Base-by-base conservation (phyloP, 2,329 filamentous ascomycete species). In the Colletotrichum truncatum region DNA sequence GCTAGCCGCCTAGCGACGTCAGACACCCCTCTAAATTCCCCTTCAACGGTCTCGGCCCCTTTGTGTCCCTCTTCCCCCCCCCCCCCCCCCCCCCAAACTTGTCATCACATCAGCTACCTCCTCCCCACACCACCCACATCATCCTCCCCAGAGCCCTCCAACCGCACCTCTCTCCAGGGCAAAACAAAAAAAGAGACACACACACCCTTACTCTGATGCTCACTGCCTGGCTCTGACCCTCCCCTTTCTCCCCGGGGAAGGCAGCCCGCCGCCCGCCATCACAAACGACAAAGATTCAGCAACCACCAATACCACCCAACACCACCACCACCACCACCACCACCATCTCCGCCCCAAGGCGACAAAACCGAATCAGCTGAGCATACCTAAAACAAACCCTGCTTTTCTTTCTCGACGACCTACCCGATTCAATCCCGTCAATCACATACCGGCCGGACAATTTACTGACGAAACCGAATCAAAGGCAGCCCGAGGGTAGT, bases 351-450 rank as follows among this genome's bases (percentile, higher is more conserved):
- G n/a, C n/a, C n/a, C n/a, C n/a, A n/a, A n/a, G n/a, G n/a, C n/a
- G n/a, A n/a, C n/a, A 36, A 53, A 39, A 25, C 32, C 18, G 28
- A 18, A 43, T 58, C 60, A 59, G 53, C 60, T 63, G 59, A 58
- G 59, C 59, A 49, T 23, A 34, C 52, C 52, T 55, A 36, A 57
- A 49, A 63, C 52, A 57, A 43, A 32, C 14, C 57, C 26, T 36
- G 34, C 23, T 21, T 38, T 14, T 41, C n/a, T 30, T n/a, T 26
- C 21, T 36, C n/a, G n/a, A n/a, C 28, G n/a, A 34, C 36, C 46
- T 28, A 30, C n/a, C 26, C 5, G 4, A 16, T 16, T 49, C 46
- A 49, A 32, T 49, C n/a, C n/a, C 28, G 46, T 28, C 46, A 49
- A 53, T 26, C 12, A 25, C 14, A 38, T 38, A 6, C 34, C 34